Percentiles rank a stretch among this genome's conserved stretches.
These are phyloP conservation scores for Singerocomus rubriflavus DNA, from an alignment of 1,284 basidiomycete species.

Conservation along the genomic window DNA sequence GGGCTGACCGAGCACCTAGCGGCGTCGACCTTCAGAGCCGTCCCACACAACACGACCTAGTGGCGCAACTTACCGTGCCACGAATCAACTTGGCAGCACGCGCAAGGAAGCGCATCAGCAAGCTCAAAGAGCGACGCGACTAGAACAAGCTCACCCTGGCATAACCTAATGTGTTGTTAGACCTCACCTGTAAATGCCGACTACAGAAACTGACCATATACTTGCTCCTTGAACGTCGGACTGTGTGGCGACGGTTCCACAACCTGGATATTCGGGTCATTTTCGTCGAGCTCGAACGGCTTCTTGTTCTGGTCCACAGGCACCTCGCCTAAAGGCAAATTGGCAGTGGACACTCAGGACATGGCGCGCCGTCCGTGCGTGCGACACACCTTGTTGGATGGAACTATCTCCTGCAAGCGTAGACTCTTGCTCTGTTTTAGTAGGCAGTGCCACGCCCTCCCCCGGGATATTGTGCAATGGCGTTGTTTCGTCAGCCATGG, in stretches of 20 bases:
- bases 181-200: neutral
- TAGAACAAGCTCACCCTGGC: conserved; percentile 25
- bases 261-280: conserved; percentile 30
- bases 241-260: conserved; percentile 23
- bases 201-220: conserved; percentile 39
- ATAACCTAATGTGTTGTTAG: conserved; percentile 29
- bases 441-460: neutral
- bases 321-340: conserved; percentile 35
- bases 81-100: conserved; percentile 37
- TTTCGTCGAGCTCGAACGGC: conserved; percentile 23
- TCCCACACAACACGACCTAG: conserved; percentile 3
- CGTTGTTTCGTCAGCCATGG: conserved; percentile 4
- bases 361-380: neutral
- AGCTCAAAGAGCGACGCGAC: neutral
- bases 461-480: neutral
- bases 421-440: conserved; percentile 4
- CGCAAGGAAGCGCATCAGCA: conserved; percentile 6
- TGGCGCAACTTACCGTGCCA: conserved; percentile 39
- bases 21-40: neutral
- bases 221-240: conserved; percentile 48
- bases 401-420: conserved; percentile 25
- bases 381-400: conserved; percentile 38
- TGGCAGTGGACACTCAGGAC: conserved; percentile 12
- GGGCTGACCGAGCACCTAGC: conserved; percentile 27
- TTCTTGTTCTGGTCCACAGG: conserved; percentile 28